Conservation (phyloP, 2,329 filamentous ascomycete species). For the Thielaviopsis ethacetica region DNA sequence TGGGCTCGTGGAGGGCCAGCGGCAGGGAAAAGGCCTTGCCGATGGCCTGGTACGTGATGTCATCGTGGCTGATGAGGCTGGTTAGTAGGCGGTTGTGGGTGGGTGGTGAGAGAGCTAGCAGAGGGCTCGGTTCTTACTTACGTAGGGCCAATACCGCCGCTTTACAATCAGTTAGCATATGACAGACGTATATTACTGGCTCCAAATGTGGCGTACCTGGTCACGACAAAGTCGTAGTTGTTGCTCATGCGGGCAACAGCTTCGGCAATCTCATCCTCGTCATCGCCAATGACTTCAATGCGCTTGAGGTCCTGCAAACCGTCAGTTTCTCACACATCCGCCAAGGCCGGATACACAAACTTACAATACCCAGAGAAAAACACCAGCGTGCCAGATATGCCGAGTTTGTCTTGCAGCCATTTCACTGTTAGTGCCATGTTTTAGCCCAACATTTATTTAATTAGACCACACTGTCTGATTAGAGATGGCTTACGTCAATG, state of each 20-base stretch:
- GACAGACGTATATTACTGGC: not conserved
- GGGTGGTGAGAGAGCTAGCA: not conserved
- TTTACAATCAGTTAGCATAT: constrained; percentile 16
- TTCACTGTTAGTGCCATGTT: not conserved
- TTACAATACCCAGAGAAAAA: constrained; percentile 43
- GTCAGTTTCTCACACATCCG: not conserved
- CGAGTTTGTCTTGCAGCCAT: constrained; percentile 28
- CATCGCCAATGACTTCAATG: constrained; percentile 85
- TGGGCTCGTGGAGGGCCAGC: constrained; percentile 59
- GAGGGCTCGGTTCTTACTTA: constrained; percentile 29
- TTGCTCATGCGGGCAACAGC: constrained; percentile 73
- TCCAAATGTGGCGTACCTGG: constrained; percentile 32
- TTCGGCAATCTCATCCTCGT: constrained; percentile 79
- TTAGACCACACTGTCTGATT: constrained; percentile 3
- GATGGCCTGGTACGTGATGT: constrained; percentile 92
- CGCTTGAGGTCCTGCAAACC: constrained; percentile 50
- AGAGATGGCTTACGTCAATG: constrained; percentile 8
- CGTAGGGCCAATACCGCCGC: constrained; percentile 91
- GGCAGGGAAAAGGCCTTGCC: constrained; percentile 72
- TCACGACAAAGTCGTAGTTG: constrained; percentile 87
- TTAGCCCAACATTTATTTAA: not conserved
- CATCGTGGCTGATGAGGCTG: constrained; percentile 57
- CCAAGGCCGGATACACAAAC: constrained; percentile 11
- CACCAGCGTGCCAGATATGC: constrained; percentile 49
- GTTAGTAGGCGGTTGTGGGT: not conserved